These are phyloP conservation scores for Phytophthora citricola DNA, from an alignment of 352 stramenopile genomes.

Conservation along the genomic window DNA sequence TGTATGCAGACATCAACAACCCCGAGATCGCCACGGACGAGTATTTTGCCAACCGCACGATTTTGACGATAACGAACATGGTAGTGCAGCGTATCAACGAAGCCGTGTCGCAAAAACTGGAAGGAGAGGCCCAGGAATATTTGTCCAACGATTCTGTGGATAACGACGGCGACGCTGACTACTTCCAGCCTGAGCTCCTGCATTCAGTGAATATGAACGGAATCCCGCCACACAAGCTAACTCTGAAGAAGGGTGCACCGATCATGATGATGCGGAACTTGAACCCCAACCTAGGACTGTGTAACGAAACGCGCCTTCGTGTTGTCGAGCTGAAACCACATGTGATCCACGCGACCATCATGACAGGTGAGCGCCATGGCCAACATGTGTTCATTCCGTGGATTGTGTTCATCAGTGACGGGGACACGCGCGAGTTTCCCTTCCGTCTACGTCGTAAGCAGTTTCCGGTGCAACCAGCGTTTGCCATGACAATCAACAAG, in stretches of 20 bases:
- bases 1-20: not conserved
- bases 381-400: too few relatives aligned
- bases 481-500: slow-evolving; percentile 9
- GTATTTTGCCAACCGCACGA: not conserved
- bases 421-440: not conserved
- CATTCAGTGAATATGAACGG: slow-evolving; percentile 7
- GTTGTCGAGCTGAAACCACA: not conserved
- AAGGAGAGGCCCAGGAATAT: not conserved
- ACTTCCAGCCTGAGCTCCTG: not conserved
- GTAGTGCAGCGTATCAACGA: not conserved
- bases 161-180: not conserved
- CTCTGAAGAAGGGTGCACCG: not conserved
- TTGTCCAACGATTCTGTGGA: not conserved
- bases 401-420: slow-evolving; percentile 2
- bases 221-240: slow-evolving; percentile 15
- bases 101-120: not conserved
- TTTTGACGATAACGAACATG: not conserved
- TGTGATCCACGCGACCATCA: slow-evolving; percentile 1
- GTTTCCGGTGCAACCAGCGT: slow-evolving; percentile 1
- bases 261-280: slow-evolving; percentile 10
- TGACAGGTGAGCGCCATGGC: not conserved
- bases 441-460: slow-evolving; percentile 1
- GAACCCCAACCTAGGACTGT: slow-evolving; percentile 3
- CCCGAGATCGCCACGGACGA: too few relatives aligned
- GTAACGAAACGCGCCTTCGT: not conserved